These are phyloP conservation scores for Talaromyces sp. DNA, from an alignment of 2,329 filamentous ascomycete genomes.

Conservation along the genomic window DNA sequence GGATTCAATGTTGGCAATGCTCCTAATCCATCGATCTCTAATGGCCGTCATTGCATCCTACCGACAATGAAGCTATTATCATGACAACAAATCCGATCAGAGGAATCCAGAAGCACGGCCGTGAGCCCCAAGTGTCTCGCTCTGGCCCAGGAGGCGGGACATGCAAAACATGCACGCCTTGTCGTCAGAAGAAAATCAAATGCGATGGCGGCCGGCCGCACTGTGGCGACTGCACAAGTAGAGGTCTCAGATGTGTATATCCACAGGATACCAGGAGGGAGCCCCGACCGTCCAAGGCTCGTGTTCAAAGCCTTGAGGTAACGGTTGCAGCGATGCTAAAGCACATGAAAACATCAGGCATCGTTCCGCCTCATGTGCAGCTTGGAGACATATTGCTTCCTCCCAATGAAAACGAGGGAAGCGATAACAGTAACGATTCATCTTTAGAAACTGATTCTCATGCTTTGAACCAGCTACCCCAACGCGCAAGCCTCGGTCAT, in stretches of 20 bases:
- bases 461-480: neutral
- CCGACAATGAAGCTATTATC: neutral
- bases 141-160: neutral
- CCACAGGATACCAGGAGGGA: slow-evolving; percentile 31
- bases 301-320: slow-evolving; percentile 27
- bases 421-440: neutral
- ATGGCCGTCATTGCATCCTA: neutral
- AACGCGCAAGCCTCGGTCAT: neutral
- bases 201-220: slow-evolving; percentile 32
- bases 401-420: neutral
- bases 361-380: slow-evolving; percentile 9
- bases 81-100: neutral
- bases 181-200: slow-evolving; percentile 34
- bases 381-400: neutral
- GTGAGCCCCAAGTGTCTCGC: neutral
- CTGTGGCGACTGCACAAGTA: slow-evolving; percentile 27
- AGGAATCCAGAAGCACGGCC: neutral
- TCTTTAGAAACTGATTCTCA: neutral
- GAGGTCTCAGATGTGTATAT: slow-evolving; percentile 27
- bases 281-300: slow-evolving; percentile 27
- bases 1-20: too few species aligned
- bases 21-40: neutral
- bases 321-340: slow-evolving; percentile 13
- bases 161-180: slow-evolving; percentile 27
- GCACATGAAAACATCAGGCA: slow-evolving; percentile 31